Evolutionary conservation across 2,329 filamentous ascomycete genomes (phyloP).

Genomic region (Cucurbitaria berberidis): DNA sequence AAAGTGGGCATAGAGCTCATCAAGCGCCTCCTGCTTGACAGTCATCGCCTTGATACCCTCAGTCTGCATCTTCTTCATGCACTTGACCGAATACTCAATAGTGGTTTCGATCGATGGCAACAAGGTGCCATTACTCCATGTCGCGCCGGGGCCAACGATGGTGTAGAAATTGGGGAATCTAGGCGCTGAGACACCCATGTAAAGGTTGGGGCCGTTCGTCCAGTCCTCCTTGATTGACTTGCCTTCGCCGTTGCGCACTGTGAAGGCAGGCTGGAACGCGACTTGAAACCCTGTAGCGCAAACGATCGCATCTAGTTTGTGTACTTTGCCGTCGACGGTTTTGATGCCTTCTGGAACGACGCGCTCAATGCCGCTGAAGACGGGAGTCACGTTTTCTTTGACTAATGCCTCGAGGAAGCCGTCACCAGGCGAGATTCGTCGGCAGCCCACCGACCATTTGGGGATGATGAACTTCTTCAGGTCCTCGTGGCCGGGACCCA

Average conservation of each 20-base stretch:
- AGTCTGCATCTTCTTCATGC: constrained; percentile 43
- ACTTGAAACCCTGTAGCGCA: constrained; percentile 45
- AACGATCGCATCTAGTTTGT: constrained; percentile 42
- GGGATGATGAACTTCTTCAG: constrained; percentile 56
- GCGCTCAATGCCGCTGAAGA: constrained; percentile 36
- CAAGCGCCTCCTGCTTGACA: constrained; percentile 40
- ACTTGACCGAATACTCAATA: constrained; percentile 42
- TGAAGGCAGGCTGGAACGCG: constrained; percentile 54
- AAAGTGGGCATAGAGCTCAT: constrained; percentile 41
- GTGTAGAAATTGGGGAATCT: constrained; percentile 55
- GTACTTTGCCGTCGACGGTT: constrained; percentile 35
- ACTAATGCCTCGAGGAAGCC: constrained; percentile 43
- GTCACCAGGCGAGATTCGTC: constrained; percentile 41
- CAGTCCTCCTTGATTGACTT: constrained; percentile 50
- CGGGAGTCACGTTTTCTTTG: constrained; percentile 36
- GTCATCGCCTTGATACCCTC: constrained; percentile 41
- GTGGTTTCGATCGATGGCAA: constrained; percentile 55
- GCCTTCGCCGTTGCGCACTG: constrained; percentile 47
- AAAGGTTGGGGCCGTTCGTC: constrained; percentile 49
- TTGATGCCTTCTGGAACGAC: constrained; percentile 48
- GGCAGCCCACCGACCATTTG: constrained; percentile 54
- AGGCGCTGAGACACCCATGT: constrained; percentile 52
- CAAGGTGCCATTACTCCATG: constrained; percentile 54
- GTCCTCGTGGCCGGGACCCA: constrained; percentile 49
- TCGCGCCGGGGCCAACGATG: constrained; percentile 52